Conservation (phyloP, 1,139 yeast species). For the Komagataea norvegica region DNA sequence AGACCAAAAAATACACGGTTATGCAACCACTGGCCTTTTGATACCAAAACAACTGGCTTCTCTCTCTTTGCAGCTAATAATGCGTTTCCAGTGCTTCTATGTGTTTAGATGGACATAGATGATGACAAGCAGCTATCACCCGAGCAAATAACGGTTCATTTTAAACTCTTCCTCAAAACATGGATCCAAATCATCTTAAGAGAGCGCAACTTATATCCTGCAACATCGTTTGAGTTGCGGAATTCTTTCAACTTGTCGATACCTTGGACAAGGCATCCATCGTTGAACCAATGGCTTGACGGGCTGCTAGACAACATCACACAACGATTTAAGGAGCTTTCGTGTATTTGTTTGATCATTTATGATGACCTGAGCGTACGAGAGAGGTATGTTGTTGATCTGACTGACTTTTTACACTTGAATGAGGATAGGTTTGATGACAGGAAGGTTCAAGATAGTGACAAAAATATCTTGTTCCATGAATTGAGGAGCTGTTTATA, state of each 20-base stretch:
- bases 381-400: constrained; percentile 18
- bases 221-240: constrained; percentile 16
- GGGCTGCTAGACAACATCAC: constrained; percentile 10
- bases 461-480: constrained; percentile 10
- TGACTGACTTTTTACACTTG: constrained; percentile 15
- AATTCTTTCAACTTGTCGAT: constrained; percentile 20
- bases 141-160: not conserved
- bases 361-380: constrained; percentile 6
- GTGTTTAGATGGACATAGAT: not conserved
- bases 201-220: constrained; percentile 22
- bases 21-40: too few species aligned
- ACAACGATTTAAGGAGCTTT: constrained; percentile 8
- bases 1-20: too few species aligned
- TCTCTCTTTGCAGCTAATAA: too few species aligned
- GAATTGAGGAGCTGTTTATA: constrained; percentile 20
- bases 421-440: constrained; percentile 9
- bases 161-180: constrained; percentile 17
- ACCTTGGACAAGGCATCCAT: constrained; percentile 22
- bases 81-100: too few species aligned
- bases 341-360: constrained; percentile 6
- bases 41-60: too few species aligned
- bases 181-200: constrained; percentile 22
- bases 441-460: constrained; percentile 5
- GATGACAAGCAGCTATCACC: not conserved
- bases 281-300: constrained; percentile 17